Base-by-base conservation (phyloP, 139 green algal genomes). In the Volvox reticuliferus region DNA sequence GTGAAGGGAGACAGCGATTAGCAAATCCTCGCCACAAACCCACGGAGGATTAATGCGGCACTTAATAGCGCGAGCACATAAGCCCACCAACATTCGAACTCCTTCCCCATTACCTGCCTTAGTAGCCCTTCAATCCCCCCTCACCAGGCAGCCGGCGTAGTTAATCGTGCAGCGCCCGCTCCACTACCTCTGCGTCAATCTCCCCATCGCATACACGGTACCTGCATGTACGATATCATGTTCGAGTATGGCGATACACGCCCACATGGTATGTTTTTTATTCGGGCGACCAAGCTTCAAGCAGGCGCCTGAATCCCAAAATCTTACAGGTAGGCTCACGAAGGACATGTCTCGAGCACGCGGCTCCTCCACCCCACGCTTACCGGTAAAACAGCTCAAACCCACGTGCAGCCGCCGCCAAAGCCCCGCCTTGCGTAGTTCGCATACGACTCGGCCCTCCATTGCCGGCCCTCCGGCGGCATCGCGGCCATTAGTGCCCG, bases 361-460 rank as follows among this genome's bases (percentile, higher is more conserved):
- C 44, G 44, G 44, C 44, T 14, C 44, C n/a, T n/a, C n/a, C n/a
- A n/a, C 44, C 44, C 44, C 44, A 55, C 44, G 36, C 30, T 19
- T 17, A 87, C 81, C 81, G 65, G 81, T 87, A 87, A n/a, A 71
- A 62, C 26, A 87, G 81, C 61, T 76, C 61, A 77, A 87, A 87
- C 16, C 81, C 81, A 19, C 81, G 81, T 32, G 81, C 81, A 87
- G 81, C 81, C 32, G 61, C 81, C 61, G 61, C 81, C 81, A 87
- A 62, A 87, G 61, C 81, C 55, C 81, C 61, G 81, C 81, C 81
- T 87, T 87, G 17, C n/a, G 28, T 6, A 1, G 61, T n/a, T 87
- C 30, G 6, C 81, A 32, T 77, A 62, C 1, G 2, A 14, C 44
- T 73, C 79, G 17, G 30, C 79, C 79, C 36, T 32, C 36, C 22